phyloP scores from a whole-genome alignment of 1,284 basidiomycete genomes.

The Boletus hoseneyae region DNA sequence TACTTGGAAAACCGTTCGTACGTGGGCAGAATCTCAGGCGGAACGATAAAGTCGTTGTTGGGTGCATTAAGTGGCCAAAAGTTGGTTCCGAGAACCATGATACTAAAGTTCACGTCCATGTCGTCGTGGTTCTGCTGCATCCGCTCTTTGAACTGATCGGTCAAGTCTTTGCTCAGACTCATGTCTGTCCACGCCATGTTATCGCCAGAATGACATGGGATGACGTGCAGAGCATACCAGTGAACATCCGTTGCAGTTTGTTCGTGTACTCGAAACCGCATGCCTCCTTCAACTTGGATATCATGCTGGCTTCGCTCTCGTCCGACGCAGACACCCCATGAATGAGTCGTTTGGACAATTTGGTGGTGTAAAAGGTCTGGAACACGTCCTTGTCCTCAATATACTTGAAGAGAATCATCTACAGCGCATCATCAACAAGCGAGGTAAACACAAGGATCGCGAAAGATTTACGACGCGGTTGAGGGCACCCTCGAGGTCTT shows the following conservation, averaged over 20 bases:
- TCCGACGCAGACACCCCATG: constrained; percentile 92
- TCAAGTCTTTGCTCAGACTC: constrained; percentile 93
- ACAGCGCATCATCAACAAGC: constrained; percentile 3
- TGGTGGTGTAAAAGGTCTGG: constrained; percentile 98
- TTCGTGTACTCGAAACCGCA: constrained; percentile 99
- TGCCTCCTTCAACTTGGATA: constrained; percentile 96
- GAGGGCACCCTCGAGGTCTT: constrained; percentile 84
- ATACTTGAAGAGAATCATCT: constrained; percentile 99
- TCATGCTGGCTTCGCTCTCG: constrained; percentile 98
- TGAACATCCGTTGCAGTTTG: constrained; percentile 98
- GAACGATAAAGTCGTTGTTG: constrained; percentile 84
- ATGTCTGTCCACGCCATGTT: constrained; percentile 61
- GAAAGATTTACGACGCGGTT: constrained; percentile 77
- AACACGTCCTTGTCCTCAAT: constrained; percentile 99
- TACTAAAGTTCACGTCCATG: constrained; percentile 86
- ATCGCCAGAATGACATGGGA: neutral
- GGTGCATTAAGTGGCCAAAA: constrained; percentile 94
- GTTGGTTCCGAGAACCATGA: constrained; percentile 94
- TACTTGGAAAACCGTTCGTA: constrained; percentile 93
- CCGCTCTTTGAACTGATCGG: constrained; percentile 94
- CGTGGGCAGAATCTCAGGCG: constrained; percentile 80
- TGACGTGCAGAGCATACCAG: constrained; percentile 49
- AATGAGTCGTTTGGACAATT: constrained; percentile 93
- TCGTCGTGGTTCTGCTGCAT: constrained; percentile 84
- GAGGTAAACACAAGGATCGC: neutral